Base-by-base conservation (phyloP, 352 stramenopile species). In the Pythium sp. region DNA sequence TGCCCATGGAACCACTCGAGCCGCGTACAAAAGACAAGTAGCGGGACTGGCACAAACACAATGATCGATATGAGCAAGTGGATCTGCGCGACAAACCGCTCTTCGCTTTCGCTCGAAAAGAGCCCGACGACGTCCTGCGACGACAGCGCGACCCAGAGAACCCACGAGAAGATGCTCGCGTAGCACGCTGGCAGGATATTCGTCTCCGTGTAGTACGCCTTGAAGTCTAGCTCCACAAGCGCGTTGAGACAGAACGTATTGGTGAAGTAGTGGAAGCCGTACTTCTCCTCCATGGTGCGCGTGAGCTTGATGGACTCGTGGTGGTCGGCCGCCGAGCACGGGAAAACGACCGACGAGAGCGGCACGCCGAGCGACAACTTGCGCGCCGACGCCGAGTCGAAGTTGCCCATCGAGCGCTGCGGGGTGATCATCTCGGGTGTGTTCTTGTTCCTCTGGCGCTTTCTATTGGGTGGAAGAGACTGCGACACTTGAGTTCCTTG, bases 191-290 rank as follows among this genome's bases (percentile, higher is more conserved):
- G 82, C 8, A 80, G 67, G 49, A 94, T 62, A 26, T 81, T 90
- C 32, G 82, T 92, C 71, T 92, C 82, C 14, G 70, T 87, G 76
- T 83, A 92, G 72, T 76, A 94, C n/a, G 81, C 82, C n/a, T 82
- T 72, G 70, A 91, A 94, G 69, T 94, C 86, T n/a, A 88, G 64
- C 67, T 94, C 86, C 15, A 88, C 68, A 20, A 86, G 68, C 43
- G 78, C 74, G 22, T 79, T 75, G 61, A 81, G 65, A 30, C 78
- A 89, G 67, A 94, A 92, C 7, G 77, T 72, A 72, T 92, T 92
- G 46, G 84, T 92, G 61, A 94, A 75, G 64, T 84, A 94, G 76
- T 94, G 82, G 73, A 94, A 94, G 61, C 84, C 86, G 65, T 89
- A 92, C 69, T 84, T 87, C 65, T 94, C 86, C 70, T 92, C 84